Percentiles rank a stretch among this genome's conserved stretches.
These are phyloP conservation scores for Rosa hybrid DNA, from an alignment of 331 rosid genomes.

Conservation along the genomic window DNA sequence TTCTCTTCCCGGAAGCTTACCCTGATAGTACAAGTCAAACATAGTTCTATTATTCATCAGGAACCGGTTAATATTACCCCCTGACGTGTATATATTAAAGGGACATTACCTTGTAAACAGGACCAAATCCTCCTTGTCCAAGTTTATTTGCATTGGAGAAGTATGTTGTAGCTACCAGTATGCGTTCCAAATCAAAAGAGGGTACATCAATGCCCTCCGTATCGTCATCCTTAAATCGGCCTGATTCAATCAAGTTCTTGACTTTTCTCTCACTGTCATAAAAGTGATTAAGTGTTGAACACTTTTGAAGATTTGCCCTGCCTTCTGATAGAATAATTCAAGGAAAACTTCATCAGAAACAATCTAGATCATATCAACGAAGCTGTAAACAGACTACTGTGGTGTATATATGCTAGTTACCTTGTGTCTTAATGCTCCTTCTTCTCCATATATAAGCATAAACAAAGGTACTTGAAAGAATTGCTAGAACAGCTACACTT, in stretches of 20 bases:
- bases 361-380: neutral
- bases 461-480: constrained; percentile 44
- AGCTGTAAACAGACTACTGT: neutral
- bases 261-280: constrained; percentile 61
- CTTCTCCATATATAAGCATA: constrained; percentile 34
- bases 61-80: neutral
- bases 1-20: constrained; percentile 30
- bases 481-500: constrained; percentile 13
- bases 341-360: constrained; percentile 26
- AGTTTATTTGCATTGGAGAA: constrained; percentile 38
- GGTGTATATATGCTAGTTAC: constrained; percentile 23
- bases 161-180: constrained; percentile 33
- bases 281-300: constrained; percentile 42
- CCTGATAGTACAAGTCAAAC: constrained; percentile 16
- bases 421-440: constrained; percentile 28
- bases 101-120: constrained; percentile 38
- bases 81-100: neutral
- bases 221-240: constrained; percentile 41
- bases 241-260: constrained; percentile 62
- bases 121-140: constrained; percentile 47
- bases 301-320: constrained; percentile 34
- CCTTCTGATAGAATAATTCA: constrained; percentile 44
- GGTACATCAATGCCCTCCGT: constrained; percentile 42
- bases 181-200: constrained; percentile 20
- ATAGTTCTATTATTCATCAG: neutral